phyloP scores from a whole-genome alignment of 1,139 yeast species.

The Kodamaea anthophila region DNA sequence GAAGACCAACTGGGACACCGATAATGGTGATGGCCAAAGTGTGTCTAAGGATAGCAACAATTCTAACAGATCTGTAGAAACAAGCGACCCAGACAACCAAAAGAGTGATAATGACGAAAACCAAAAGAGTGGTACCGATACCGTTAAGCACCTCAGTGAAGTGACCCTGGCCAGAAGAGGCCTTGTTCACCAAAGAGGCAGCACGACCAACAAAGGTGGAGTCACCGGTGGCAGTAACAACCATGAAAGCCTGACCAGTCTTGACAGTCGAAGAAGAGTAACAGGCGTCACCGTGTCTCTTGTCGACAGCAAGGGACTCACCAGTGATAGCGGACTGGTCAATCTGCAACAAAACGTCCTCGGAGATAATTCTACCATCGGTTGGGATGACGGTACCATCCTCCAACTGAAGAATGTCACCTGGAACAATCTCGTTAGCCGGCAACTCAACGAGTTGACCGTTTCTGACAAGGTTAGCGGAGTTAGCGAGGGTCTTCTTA shows the following conservation, averaged over 20 bases:
- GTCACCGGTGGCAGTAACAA: constrained; percentile 96
- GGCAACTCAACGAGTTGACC: constrained; percentile 70
- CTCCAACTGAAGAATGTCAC: constrained; percentile 87
- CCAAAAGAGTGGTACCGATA: constrained; percentile 90
- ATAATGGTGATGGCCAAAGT: constrained; percentile 94
- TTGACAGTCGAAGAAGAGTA: constrained; percentile 95
- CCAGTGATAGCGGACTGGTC: constrained; percentile 99
- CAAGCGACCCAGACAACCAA: constrained; percentile 89
- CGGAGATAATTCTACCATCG: constrained; percentile 89
- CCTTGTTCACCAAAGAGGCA: constrained; percentile 94
- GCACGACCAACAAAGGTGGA: constrained; percentile 91
- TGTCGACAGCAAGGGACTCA: constrained; percentile 95
- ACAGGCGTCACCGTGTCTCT: constrained; percentile 79
- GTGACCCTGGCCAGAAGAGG: constrained; percentile 91
- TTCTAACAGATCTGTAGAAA: constrained; percentile 89
- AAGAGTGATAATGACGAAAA: constrained; percentile 82
- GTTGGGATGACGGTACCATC: constrained; percentile 95
- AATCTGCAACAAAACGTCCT: constrained; percentile 83
- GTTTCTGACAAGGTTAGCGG: constrained; percentile 82
- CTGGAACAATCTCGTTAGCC: constrained; percentile 84
- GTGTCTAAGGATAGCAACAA: constrained; percentile 88
- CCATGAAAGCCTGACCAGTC: constrained; percentile 95
- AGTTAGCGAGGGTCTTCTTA: constrained; percentile 87
- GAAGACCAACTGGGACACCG: constrained; percentile 99
- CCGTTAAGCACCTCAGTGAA: constrained; percentile 97